Evolutionary conservation across 2,329 filamentous ascomycete species (phyloP), one percentile per base, ranked within the genome.

Genomic region (Hypoxylon sp.): DNA sequence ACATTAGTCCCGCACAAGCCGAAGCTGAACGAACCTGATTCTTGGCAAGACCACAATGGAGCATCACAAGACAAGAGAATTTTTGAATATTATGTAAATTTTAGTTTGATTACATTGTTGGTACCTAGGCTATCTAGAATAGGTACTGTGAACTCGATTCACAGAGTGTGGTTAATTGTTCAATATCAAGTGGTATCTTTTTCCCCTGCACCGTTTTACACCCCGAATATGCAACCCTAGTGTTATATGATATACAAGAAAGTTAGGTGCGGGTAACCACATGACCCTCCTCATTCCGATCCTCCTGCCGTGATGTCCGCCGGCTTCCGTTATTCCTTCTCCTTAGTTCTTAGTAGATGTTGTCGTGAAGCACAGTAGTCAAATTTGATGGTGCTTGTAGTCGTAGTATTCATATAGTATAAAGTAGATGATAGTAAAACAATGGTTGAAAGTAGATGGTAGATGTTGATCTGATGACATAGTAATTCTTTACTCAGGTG

Each of bases 111-210:
- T 43, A 34, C 34, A 9, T 20, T 9, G 6, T 7, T 25, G 7
- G 17, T 38, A 38, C 6, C n/a, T 40, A 41, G n/a, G n/a, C n/a
- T 7, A 25, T 31, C 16, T 27, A 40, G 26, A 23, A 15, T 16
- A 25, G 16, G 9, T 35, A 29, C 23, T 46, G 23, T 13, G 7
- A n/a, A n/a, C n/a, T n/a, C n/a, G n/a, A n/a, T n/a, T n/a, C n/a
- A n/a, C n/a, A n/a, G n/a, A n/a, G n/a, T 35, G n/a, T 41, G 11
- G 13, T 34, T 26, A 17, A 42, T 38, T 41, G 41, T 15, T 47
- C 23, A 57, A 51, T 46, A 31, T 42, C 49, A 57, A 57, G 50
- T 54, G 54, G 54, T 57, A 57, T 57, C 54, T 54, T 46, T 35
- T 20, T 46, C 41, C 49, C 37, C 35, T 6, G 27, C 35, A 45